phyloP scores from a whole-genome alignment of 345 rosid genomes.

The Raphanus sativus region DNA sequence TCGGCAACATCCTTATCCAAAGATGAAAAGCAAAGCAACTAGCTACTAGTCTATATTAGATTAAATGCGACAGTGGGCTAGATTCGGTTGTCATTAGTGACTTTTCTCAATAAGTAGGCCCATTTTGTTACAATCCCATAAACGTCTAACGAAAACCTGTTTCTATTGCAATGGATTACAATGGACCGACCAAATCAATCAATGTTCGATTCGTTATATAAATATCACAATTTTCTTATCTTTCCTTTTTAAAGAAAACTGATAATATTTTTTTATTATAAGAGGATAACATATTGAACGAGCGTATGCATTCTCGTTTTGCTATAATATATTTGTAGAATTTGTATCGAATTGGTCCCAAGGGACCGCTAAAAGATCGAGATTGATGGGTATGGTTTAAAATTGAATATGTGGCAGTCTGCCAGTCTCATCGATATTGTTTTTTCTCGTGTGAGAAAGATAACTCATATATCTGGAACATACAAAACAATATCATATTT shows the following conservation, averaged over 20 bases:
- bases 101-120: not conserved
- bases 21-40: not conserved
- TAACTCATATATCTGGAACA: not conserved
- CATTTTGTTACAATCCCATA: not conserved
- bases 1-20: not conserved
- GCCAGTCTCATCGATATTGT: not conserved
- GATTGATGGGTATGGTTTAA: not conserved
- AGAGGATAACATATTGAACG: not conserved
- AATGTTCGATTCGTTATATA: not conserved
- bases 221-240: not conserved
- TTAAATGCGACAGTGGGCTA: not conserved
- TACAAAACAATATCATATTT: not conserved
- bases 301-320: not conserved
- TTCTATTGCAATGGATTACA: not conserved
- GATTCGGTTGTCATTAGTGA: not conserved
- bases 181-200: not conserved
- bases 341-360: not conserved
- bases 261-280: not conserved
- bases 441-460: not conserved
- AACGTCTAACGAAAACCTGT: not conserved
- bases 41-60: not conserved
- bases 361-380: not conserved
- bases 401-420: not conserved
- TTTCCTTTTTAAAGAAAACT: not conserved
- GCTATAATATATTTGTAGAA: not conserved